Percentiles rank a stretch among this genome's conserved stretches.
Conservation (phyloP, 1,284 basidiomycete species). For the Violaceomyces palustris region DNA sequence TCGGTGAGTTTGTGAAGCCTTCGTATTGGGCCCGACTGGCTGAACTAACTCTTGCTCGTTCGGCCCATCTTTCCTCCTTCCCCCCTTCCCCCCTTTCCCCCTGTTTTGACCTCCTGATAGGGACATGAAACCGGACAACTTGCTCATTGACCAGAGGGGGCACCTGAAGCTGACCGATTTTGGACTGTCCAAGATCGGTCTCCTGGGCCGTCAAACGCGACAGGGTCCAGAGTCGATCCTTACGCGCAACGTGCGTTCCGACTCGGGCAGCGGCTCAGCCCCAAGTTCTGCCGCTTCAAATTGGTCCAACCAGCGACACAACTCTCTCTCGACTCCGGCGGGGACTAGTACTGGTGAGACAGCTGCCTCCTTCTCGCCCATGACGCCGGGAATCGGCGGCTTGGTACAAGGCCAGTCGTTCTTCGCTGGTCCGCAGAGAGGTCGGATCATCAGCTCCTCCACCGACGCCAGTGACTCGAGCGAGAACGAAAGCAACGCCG, state of each 20-base stretch:
- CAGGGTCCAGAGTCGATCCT: conserved; percentile 10
- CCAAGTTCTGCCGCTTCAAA: conserved; percentile 27
- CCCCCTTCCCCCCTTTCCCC: too few species aligned
- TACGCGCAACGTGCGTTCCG: conserved; percentile 1
- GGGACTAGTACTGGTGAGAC: conserved; percentile 28
- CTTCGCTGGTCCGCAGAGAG: conserved; percentile 27
- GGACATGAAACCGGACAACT: conserved; percentile 95
- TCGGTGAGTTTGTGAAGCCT: too few species aligned
- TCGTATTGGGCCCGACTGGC: conserved; percentile 54
- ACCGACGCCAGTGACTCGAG: conserved; percentile 42
- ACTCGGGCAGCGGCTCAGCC: conserved; percentile 19
- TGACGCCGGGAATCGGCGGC: conserved; percentile 25
- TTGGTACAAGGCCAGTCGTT: conserved; percentile 36
- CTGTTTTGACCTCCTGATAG: too few species aligned
- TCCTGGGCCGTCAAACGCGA: conserved; percentile 77
- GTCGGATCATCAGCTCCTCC: conserved; percentile 33
- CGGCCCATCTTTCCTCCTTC: background rate
- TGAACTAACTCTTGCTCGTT: background rate
- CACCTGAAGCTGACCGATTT: conserved; percentile 98
- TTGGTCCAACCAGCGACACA: conserved; percentile 13
- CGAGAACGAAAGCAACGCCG: conserved; percentile 25
- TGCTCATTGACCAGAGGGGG: conserved; percentile 91
- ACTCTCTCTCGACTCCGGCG: conserved; percentile 15
- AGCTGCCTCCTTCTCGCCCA: conserved; percentile 28
- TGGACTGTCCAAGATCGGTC: conserved; percentile 90